phyloP scores from a whole-genome alignment of 2,329 filamentous ascomycete species.

The Catunica adiposa region DNA sequence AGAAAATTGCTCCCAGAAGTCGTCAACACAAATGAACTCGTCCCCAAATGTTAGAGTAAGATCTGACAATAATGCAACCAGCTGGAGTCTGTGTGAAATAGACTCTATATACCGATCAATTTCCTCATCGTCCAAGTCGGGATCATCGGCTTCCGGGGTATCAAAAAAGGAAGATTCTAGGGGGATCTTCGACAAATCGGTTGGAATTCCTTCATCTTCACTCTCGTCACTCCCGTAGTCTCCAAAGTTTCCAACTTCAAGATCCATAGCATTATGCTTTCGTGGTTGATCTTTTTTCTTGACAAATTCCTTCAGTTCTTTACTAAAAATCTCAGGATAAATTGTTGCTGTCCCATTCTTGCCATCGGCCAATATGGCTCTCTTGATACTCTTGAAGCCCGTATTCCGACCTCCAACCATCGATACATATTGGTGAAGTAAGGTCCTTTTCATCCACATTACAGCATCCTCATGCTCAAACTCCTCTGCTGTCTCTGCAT shows the following conservation, averaged over 20 bases:
- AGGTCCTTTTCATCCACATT: neutral
- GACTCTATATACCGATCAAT: constrained; percentile 30
- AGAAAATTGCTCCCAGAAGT: constrained; percentile 43
- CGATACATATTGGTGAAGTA: constrained; percentile 30
- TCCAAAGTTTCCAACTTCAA: constrained; percentile 43
- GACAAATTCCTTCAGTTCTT: constrained; percentile 34
- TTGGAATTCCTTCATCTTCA: constrained; percentile 16
- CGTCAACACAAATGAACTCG: constrained; percentile 26
- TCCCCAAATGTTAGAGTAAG: constrained; percentile 30
- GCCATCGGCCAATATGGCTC: constrained; percentile 52
- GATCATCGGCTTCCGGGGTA: constrained; percentile 1
- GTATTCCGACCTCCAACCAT: constrained; percentile 29
- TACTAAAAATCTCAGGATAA: constrained; percentile 51
- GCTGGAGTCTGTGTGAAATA: constrained; percentile 42
- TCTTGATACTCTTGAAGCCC: constrained; percentile 38
- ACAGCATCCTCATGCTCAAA: neutral
- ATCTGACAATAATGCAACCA: constrained; percentile 40
- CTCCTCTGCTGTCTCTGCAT: constrained; percentile 17
- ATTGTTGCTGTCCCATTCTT: constrained; percentile 32
- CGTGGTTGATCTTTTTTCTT: neutral
- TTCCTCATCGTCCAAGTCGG: constrained; percentile 9
- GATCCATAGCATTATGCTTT: constrained; percentile 23
- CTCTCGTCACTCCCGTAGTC: constrained; percentile 30
- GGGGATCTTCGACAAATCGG: neutral
- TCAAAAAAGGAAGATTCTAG: constrained; percentile 3